Evolutionary conservation across 78 protist genomes (phyloP), one percentile per base, ranked within the genome.

Genomic region (Dictyostelium discoideum): DNA sequence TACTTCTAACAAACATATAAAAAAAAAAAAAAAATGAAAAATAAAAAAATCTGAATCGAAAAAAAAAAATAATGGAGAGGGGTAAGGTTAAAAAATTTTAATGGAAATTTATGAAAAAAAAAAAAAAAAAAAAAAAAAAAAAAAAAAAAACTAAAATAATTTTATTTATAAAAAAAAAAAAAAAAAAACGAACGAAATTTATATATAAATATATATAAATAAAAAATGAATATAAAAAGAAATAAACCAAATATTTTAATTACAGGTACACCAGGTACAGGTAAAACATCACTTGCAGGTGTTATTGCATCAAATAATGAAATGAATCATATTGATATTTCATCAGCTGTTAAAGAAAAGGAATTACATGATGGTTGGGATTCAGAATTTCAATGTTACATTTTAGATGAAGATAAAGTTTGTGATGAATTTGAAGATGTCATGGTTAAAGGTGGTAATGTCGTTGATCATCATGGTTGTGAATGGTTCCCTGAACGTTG

Each of bases 401-500:
- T 96, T 74, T 69, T 98, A 24, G 97, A 98, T 80, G 99, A 98
- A 86, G 99, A 98, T 86, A 92, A 92, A 84, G 98, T 95, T 26
- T 46, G 72, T 11, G 97, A 96, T 86, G 94, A 96, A 50, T 37
- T 96, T 14, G 97, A 96, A 39, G 95, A 79, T 16, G 3, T 3
- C 1, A 85, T 96, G 85, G 40, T 3, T 32, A 32, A 76, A 72
- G 98, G 99, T 14, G 98, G 98, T 74, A 2, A 3, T 14, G 54
- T 98, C 2, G 98, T 98, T 9, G 99, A 98, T 84, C 96, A 93
- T 84, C 99, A 98, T 65, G 22, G 95, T 8, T 97, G 96, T 81
- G 99, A 98, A 42, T 77, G 96, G 74, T 98, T 98, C 86, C 99
- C 99, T 10, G 98, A 98, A 86, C 67, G 99, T 9, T 98, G 99